These are phyloP conservation scores for Gautieria morchelliformis DNA, from an alignment of 768 basidiomycete genomes.

Conservation along the genomic window DNA sequence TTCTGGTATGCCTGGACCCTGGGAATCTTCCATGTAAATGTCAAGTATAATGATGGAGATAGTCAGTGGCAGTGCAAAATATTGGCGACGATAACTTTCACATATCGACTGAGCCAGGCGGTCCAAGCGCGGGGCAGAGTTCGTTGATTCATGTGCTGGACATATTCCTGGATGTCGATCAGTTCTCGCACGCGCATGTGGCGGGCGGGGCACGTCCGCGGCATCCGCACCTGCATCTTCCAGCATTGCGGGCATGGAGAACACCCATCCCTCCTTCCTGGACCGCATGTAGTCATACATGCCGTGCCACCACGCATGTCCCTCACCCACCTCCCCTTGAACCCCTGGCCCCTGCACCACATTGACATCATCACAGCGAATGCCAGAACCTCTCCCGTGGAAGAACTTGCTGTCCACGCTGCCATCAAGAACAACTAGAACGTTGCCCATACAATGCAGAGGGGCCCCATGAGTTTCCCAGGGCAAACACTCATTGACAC, in stretches of 20 bases:
- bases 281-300: constrained; percentile 73
- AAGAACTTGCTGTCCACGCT: no score
- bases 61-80: no score
- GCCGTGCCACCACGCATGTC: constrained; percentile 72
- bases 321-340: constrained; percentile 51
- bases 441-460: no score
- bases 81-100: no score
- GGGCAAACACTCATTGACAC: no score
- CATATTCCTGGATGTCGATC: constrained; percentile 61
- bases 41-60: no score
- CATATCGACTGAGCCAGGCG: constrained; percentile 52
- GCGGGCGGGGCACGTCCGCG: neutral
- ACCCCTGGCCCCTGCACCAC: constrained; percentile 50
- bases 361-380: constrained; percentile 36
- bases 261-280: constrained; percentile 37
- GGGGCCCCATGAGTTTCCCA: no score
- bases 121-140: constrained; percentile 79
- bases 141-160: constrained; percentile 66
- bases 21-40: no score
- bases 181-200: constrained; percentile 28
- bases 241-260: neutral
- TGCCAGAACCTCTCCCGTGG: neutral
- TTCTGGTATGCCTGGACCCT: no score
- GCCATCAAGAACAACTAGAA: no score
- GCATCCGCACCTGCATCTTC: neutral